Percentiles rank a stretch among this genome's conserved stretches.
Conservation (phyloP, 2,329 filamentous ascomycete species). For the Colletotrichum lini region DNA sequence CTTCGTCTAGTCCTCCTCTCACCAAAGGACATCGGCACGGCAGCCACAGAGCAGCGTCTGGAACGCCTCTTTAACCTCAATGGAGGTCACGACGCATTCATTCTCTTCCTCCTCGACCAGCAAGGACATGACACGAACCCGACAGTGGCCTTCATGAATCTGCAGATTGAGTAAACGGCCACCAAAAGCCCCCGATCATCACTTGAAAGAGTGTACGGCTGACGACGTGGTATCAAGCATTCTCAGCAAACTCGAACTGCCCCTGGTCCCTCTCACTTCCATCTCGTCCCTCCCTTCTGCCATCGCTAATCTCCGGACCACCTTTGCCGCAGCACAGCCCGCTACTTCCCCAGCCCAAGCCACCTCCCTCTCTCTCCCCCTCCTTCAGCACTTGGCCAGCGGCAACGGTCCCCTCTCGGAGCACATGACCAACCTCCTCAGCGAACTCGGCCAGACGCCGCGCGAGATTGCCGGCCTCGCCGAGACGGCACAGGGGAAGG, state of each 20-base stretch:
- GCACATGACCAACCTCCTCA: constrained; percentile 48
- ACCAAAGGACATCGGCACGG: constrained; percentile 52
- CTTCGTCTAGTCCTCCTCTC: constrained; percentile 60
- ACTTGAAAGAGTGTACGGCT: background rate
- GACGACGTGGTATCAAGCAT: constrained; percentile 48
- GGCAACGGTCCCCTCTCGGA: constrained; percentile 44
- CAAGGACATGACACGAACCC: constrained; percentile 41
- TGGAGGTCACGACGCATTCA: constrained; percentile 56
- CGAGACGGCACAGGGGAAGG: constrained; percentile 42
- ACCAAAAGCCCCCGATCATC: background rate
- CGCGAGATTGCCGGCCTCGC: constrained; percentile 47
- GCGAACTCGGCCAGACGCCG: constrained; percentile 48
- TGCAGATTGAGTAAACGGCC: constrained; percentile 61
- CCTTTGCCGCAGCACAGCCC: constrained; percentile 43
- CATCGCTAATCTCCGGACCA: constrained; percentile 56
- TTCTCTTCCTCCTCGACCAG: constrained; percentile 61
- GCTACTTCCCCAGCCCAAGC: constrained; percentile 2
- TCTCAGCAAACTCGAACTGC: constrained; percentile 51
- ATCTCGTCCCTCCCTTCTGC: constrained; percentile 53
- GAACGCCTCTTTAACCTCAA: constrained; percentile 59
- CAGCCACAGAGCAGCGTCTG: constrained; percentile 51
- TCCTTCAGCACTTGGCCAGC: constrained; percentile 43
- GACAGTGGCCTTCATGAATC: constrained; percentile 54
- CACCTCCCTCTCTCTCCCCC: background rate
- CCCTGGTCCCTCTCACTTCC: constrained; percentile 60